Evolutionary conservation across 495 filamentous ascomycete species (phyloP), one percentile per base, ranked within the genome.

Genomic region (Hyaloscypha variabilis): DNA sequence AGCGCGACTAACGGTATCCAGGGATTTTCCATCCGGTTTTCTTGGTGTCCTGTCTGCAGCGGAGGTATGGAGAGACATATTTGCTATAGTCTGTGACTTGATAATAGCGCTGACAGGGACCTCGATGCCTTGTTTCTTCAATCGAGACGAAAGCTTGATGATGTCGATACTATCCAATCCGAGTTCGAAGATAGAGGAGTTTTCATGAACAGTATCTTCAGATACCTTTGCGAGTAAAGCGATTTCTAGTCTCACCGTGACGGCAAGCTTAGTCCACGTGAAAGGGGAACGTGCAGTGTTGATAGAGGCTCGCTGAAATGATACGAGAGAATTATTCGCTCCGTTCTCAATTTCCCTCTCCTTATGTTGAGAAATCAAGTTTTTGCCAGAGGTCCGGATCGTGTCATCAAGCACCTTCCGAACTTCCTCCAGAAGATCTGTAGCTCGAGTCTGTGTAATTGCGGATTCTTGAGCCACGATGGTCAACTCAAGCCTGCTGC

Each of bases 131-230:
- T 75, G 58, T 55, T 76, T 81, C 67, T 85, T 89, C 25, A 96
- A 77, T 53, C 80, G 81, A 1, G 89, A 84, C 1, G 90, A 84
- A 5, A 96, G 77, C 30, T 85, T 83, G 30, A 93, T 86, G 2
- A 89, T 89, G 3, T 90, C 90, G n/a, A 96, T 91, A 0, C 91
- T 94, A 71, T 95, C 93, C n/a, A 95, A 78, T 0, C 92, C 92
- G 3, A 96, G 77, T 61, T 94, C 90, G 69, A 92, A 96, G 29
- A 96, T 85, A 28, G 85, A 94, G 0, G 88, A 85, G 93, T 78
- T 72, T 88, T 91, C 68, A 88, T 89, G 21, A 25, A 96, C 75
- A 6, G 77, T 67, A 2, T 80, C 73, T 21, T 74, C 67, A 2
- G 81, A 71, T 10, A 86, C 71, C 0, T 81, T 82, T 8, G 88